Evolutionary conservation across 2,329 filamentous ascomycete genomes (phyloP).

Genomic region (Thielaviopsis musarum): DNA sequence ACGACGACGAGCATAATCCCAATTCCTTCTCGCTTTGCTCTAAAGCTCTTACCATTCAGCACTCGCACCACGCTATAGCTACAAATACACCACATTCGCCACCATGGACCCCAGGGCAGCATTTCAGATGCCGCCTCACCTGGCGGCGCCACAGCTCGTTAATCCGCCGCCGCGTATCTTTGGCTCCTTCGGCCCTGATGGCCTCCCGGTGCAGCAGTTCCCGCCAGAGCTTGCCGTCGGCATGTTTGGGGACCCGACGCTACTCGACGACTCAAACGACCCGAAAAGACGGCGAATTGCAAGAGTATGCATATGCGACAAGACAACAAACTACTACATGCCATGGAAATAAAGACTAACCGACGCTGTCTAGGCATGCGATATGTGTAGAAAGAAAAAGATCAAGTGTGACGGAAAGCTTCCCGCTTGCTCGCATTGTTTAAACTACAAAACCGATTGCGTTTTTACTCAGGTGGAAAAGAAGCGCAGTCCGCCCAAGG

Average conservation of each 20-base stretch:
- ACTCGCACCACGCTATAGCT: too few species aligned
- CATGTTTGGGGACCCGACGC: conserved; percentile 39
- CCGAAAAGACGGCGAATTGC: conserved; percentile 81
- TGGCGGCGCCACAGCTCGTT: conserved; percentile 40
- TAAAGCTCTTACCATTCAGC: not conserved
- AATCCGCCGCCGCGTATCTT: conserved; percentile 56
- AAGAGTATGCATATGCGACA: conserved; percentile 34
- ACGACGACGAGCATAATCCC: not conserved
- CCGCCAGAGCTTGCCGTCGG: conserved; percentile 38
- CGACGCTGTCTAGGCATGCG: conserved; percentile 49
- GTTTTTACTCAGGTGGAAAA: conserved; percentile 97
- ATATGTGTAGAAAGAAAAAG: conserved; percentile 94
- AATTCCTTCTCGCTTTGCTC: not conserved
- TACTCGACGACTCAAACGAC: conserved; percentile 55
- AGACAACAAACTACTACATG: too few species aligned
- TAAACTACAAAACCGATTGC: conserved; percentile 96
- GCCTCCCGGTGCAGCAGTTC: conserved; percentile 38
- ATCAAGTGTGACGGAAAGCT: conserved; percentile 97
- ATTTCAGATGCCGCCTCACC: conserved; percentile 38
- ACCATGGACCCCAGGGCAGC: conserved; percentile 33
- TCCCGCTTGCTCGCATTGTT: conserved; percentile 86
- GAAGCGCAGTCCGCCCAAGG: conserved; percentile 93
- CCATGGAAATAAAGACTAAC: too few species aligned
- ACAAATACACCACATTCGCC: not conserved
- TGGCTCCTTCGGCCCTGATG: conserved; percentile 42